Percentiles rank a stretch among this genome's conserved stretches.
These are phyloP conservation scores for Trypanosoma melophagium DNA, from an alignment of 208 protist genomes.

Conservation along the genomic window DNA sequence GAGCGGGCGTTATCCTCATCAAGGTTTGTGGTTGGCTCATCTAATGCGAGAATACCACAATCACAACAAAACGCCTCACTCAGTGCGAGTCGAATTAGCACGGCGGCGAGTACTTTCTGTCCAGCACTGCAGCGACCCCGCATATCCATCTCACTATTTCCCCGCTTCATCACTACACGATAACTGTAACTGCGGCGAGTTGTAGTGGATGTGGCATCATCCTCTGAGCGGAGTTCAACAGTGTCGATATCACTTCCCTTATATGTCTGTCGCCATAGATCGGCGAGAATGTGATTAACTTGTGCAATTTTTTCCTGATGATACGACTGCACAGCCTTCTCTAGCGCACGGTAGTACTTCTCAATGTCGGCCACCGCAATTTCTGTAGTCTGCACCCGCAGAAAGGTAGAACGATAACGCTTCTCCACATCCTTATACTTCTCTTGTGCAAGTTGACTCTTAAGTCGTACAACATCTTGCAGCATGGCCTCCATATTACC, in stretches of 20 bases:
- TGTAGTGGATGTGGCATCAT: constrained; percentile 68
- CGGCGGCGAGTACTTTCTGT: constrained; percentile 97
- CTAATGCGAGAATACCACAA: constrained; percentile 99
- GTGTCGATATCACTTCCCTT: constrained; percentile 97
- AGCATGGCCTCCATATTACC: constrained; percentile 81
- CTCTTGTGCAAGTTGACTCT: constrained; percentile 55
- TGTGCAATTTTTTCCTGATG: constrained; percentile 98
- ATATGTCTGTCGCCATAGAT: constrained; percentile 98
- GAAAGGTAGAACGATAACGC: constrained; percentile 84
- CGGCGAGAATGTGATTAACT: constrained; percentile 97
- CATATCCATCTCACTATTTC: constrained; percentile 97
- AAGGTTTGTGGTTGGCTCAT: constrained; percentile 99
- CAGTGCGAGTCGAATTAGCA: constrained; percentile 99
- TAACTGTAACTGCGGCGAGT: constrained; percentile 85
- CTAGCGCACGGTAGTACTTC: constrained; percentile 90
- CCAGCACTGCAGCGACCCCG: constrained; percentile 97
- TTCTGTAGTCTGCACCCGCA: constrained; percentile 87
- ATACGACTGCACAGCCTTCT: constrained; percentile 96
- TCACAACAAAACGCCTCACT: constrained; percentile 98
- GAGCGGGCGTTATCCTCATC: constrained; percentile 93
- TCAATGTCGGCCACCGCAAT: constrained; percentile 89
- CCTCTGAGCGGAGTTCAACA: constrained; percentile 96
- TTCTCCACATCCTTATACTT: constrained; percentile 88
- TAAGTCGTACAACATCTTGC: constrained; percentile 57
- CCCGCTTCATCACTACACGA: constrained; percentile 96